phyloP scores from a whole-genome alignment of 306 rosid species.

The Trifolium subterraneum region DNA sequence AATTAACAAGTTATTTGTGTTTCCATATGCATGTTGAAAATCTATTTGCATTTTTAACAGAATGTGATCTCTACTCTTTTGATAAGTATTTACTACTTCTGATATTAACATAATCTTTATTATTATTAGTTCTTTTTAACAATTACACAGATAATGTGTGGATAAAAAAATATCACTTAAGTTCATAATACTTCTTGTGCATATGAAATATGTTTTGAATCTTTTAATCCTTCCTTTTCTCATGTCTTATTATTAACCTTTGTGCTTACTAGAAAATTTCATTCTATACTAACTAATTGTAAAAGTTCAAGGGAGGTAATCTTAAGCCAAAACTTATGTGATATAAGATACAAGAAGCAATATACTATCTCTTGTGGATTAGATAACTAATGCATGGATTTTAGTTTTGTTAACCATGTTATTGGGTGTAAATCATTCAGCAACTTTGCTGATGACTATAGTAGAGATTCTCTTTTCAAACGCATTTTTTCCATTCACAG shows the following conservation, averaged over 20 bases:
- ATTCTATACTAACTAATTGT: background rate
- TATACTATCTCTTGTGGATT: background rate
- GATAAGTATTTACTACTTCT: too few species aligned
- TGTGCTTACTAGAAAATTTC: background rate
- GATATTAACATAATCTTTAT: too few species aligned
- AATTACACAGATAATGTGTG: too few species aligned
- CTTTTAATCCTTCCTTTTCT: background rate
- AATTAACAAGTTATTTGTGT: background rate
- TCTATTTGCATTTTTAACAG: too few species aligned
- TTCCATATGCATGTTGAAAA: background rate
- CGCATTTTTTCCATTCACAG: background rate
- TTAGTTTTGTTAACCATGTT: background rate
- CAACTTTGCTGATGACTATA: background rate
- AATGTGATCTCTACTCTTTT: too few species aligned
- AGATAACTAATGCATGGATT: background rate
- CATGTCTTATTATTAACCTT: background rate
- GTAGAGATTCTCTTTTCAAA: background rate
- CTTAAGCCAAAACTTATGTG: background rate
- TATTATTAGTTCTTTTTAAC: background rate
- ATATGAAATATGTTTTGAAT: background rate
- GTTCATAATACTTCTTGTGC: too few species aligned
- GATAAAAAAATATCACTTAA: too few species aligned
- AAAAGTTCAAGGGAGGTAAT: background rate
- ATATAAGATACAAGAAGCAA: background rate
- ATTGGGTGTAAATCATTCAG: background rate